Evolutionary conservation across 2,329 filamentous ascomycete genomes (phyloP), one percentile per base, ranked within the genome.

Genomic region (Pseudocercospora fijiensis): DNA sequence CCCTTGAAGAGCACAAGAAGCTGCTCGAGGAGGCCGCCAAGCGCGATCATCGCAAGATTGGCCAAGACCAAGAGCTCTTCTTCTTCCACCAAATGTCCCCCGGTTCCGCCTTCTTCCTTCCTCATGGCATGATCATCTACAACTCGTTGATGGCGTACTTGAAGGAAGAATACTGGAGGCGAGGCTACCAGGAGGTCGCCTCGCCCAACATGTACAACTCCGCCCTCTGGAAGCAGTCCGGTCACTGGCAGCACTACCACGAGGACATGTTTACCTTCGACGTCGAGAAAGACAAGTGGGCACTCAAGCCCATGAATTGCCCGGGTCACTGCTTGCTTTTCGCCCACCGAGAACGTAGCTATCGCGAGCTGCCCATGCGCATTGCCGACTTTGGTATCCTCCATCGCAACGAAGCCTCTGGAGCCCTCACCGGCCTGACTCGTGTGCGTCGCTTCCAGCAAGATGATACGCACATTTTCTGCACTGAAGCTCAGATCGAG

Each of bases 1-100:
- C 68, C 51, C 69, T 99, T 81, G 88, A 90, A 53, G 92, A 96
- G 74, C 92, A 98, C 82, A 88, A 96, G 80, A 92, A 94, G 75
- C 96, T 96, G 80, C 85, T 99, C 28, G 94, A 96, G 74, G 95
- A 99, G 80, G 95, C 95, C n/a, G 94, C 95, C 66, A 96, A 96
- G 84, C 89, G 95, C 68, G 95, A 98, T 75, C 95, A 99, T 76
- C 85, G 94, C 69, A 92, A 91, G 80, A 93, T 99, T 70, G 95
- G 93, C 68, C 91, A 89, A 75, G 93, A 98, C 67, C 95, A 99
- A 78, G 94, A 98, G 76, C 87, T 99, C 8, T 99, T 96, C 84
- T 96, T 97, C 83, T 99, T 97, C 82, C 89, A 96, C 74, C 90
- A 96, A 68, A 84, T 89, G 72, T 97, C 93, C n/a, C 95, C 95